Evolutionary conservation across 106 monocot genomes (phyloP), one percentile per base, ranked within the genome.

Genomic region (Dendrobium catenatum): DNA sequence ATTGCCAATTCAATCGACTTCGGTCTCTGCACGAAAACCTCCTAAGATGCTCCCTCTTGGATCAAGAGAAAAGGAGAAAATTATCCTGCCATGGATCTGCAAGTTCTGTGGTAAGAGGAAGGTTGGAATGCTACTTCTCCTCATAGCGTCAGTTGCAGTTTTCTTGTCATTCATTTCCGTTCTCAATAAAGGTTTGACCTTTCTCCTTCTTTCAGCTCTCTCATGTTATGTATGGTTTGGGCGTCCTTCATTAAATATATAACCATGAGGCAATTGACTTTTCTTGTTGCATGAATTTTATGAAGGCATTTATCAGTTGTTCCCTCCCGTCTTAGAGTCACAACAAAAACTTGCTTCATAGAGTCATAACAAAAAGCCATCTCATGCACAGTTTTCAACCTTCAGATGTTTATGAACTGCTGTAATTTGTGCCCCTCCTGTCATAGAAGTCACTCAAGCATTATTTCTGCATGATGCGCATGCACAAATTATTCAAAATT

Each of bases 121-220:
- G 80, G 84, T 85, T 20, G 84, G 85, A 37, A 89, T 89, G 87
- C 37, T 87, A 20, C 82, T 89, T 40, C 33, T 89, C n/a, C 37
- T 86, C 22, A 13, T 87, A 26, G 55, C 73, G 0, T 89, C 89
- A 10, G 64, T 78, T 48, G 82, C 79, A 19, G 87, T 87, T 5
- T 41, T 89, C 49, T 47, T 82, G 33, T 87, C 85, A 20, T 80
- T 85, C 77, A 37, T 84, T 54, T 80, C 80, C 17, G 82, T 47
- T 9, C 27, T 84, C 26, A 84, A 41, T 40, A 85, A 82, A 87
- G 86, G 89, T 89, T 27, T 31, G 40, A 10, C 19, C 43, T 55
- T 80, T 41, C 24, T 9, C 22, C 42, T 13, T 18, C 46, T 10
- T 40, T 72, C 40, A 40, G n/a, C 20, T 74, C 6, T 74, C 20